Base-by-base conservation (phyloP, 192 early-diverging fungal genomes). In the Neocallimastix lanati region DNA sequence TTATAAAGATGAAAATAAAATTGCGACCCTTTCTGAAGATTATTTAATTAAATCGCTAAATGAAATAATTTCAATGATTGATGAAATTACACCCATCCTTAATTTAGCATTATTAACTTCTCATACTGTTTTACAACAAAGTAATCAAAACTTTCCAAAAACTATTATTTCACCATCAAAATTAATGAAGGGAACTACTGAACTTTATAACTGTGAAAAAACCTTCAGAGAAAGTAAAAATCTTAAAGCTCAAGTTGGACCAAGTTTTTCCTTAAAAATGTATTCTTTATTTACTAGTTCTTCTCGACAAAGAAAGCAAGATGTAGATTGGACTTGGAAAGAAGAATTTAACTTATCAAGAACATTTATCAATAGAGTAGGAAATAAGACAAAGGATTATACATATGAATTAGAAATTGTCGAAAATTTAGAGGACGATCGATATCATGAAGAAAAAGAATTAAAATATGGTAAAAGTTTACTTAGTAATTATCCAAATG, bases 381-480 rank as follows among this genome's bases (percentile, higher is more conserved):
- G 50, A 9, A n/a, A n/a, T n/a, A 25, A 67, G 9, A 86, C 84
- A 16, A 89, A 90, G 38, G 85, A 81, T 12, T 30, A 28, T 35
- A 76, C 67, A 12, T 93, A 93, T 78, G 85, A 91, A 30, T 79
- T 93, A 76, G 79, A 87, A 2, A 76, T 94, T 9, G 80, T 81
- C 1, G 91, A 94, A 80, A 91, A 95, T 76, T 84, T 88, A 12
- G 85, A 94, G 36, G 93, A 95, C 80, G 92, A 90, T 12, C 86
- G 93, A 29, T 93, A 92, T 83, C 93, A 95, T 50, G 92, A 92
- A 15, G 87, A 89, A 40, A 92, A 92, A 21, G 88, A 90, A 77
- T 40, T 84, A 28, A 84, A 84, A 50, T 78, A 35, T 5, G 78
- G 40, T 13, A 82, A 80, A 27, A 82, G 81, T 0, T 29, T 36